These are phyloP conservation scores for Grigorovia yakushimaensis DNA, from an alignment of 805 yeast genomes.

Conservation along the genomic window DNA sequence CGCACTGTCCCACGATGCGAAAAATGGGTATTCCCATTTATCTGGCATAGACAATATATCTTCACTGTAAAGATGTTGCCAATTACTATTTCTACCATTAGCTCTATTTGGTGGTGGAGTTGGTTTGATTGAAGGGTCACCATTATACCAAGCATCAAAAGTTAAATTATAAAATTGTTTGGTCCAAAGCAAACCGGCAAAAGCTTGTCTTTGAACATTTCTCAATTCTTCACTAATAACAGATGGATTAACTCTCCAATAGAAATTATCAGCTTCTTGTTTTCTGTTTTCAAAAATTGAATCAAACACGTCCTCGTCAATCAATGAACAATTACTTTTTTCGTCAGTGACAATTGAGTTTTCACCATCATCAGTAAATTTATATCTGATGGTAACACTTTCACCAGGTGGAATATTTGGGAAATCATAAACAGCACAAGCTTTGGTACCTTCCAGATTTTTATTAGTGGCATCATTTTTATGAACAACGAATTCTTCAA, in stretches of 20 bases:
- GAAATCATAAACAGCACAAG: constrained; percentile 75
- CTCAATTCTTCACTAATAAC: constrained; percentile 75
- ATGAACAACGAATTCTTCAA: constrained; percentile 64
- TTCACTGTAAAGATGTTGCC: constrained; percentile 83
- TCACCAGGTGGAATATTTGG: constrained; percentile 79
- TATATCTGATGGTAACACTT: constrained; percentile 75
- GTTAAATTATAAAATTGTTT: constrained; percentile 85
- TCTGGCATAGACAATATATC: constrained; percentile 86
- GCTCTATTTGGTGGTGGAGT: constrained; percentile 78
- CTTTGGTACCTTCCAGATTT: constrained; percentile 62
- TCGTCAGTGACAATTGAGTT: constrained; percentile 12
- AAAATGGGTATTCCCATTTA: constrained; percentile 93
- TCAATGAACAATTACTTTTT: constrained; percentile 29
- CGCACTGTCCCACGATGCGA: constrained; percentile 96
- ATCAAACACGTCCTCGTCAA: constrained; percentile 72
- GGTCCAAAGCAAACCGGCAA: constrained; percentile 89
- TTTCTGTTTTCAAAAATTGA: constrained; percentile 56
- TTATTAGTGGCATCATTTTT: constrained; percentile 60
- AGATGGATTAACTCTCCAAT: constrained; percentile 78
- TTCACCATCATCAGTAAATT: constrained; percentile 36
- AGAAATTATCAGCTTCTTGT: constrained; percentile 86
- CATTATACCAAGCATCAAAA: constrained; percentile 77
- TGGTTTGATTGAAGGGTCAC: constrained; percentile 67
- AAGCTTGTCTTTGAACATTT: constrained; percentile 84
- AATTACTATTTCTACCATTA: constrained; percentile 76